A percentile compares a stretch with the other conserved stretches of the same genome.
Conservation (phyloP, 345 rosid genomes). For the Sisymbrium irio region DNA sequence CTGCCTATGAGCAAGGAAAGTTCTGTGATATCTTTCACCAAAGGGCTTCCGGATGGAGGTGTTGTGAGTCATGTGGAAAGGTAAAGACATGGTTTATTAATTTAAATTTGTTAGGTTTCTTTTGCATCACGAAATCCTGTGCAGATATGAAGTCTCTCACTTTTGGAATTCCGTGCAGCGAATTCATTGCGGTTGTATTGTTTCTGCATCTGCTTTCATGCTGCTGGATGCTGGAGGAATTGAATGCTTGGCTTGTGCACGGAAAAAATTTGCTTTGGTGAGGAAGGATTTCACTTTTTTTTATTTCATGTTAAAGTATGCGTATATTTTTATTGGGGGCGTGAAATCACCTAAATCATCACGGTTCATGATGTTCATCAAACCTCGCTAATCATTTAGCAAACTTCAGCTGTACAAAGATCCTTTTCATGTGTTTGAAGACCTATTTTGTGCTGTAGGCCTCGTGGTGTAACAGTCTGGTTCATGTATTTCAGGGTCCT, state of each 20-base stretch:
- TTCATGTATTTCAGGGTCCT: constrained; percentile 52
- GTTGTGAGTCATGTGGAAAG: constrained; percentile 89
- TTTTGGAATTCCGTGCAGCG: constrained; percentile 46
- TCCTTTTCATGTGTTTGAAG: constrained; percentile 8
- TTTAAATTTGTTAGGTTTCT: not conserved
- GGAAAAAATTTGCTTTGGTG: constrained; percentile 62
- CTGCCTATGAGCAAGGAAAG: constrained; percentile 73
- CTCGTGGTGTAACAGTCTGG: constrained; percentile 13
- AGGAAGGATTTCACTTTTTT: constrained; percentile 31
- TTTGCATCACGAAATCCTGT: constrained; percentile 9
- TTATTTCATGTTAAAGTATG: not conserved
- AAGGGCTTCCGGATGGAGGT: constrained; percentile 84
- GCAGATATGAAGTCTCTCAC: constrained; percentile 21
- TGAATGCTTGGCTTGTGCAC: constrained; percentile 73
- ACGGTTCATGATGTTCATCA: constrained; percentile 14
- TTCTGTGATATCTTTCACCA: constrained; percentile 74
- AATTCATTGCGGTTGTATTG: constrained; percentile 95
- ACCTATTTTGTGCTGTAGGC: not conserved
- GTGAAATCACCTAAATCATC: constrained; percentile 1
- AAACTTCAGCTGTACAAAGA: constrained; percentile 8
- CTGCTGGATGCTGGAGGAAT: constrained; percentile 94
- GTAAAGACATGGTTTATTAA: constrained; percentile 41
- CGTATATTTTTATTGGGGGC: not conserved
- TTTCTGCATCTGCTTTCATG: constrained; percentile 50
- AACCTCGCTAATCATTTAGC: not conserved